phyloP scores from a whole-genome alignment of 139 green algal genomes.

The Chlamydomonas sp. region DNA sequence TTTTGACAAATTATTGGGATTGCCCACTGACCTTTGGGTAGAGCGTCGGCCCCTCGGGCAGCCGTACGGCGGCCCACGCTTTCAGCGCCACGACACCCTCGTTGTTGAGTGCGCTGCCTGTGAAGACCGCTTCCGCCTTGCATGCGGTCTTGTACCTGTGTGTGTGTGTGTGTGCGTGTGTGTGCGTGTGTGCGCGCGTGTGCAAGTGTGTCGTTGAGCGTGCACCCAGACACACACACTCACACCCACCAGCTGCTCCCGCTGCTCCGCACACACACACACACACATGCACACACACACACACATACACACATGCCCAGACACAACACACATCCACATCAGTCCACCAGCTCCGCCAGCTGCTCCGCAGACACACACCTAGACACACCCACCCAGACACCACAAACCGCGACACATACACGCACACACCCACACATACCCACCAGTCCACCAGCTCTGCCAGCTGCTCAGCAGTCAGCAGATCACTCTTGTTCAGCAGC shows the following conservation, averaged over 20 bases:
- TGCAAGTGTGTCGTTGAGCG: no score
- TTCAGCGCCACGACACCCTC: constrained; percentile 23
- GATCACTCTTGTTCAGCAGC: constrained; percentile 78
- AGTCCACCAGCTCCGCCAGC: constrained; percentile 23
- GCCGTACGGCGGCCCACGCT: constrained; percentile 56
- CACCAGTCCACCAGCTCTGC: constrained; percentile 46
- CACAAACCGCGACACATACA: no score
- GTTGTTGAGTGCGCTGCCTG: constrained; percentile 23
- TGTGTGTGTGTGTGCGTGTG: not conserved
- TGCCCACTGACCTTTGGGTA: constrained; percentile 85
- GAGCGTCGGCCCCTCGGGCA: constrained; percentile 73
- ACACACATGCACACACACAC: no score
- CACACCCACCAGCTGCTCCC: no score
- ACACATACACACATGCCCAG: no score
- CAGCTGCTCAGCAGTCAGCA: constrained; percentile 37
- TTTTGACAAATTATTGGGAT: no score
- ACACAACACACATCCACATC: constrained; percentile 1
- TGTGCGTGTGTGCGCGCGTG: no score
- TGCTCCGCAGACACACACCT: not conserved
- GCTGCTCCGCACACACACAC: no score
- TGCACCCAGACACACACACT: no score
- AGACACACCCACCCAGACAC: not conserved
- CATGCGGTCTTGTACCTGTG: constrained; percentile 15
- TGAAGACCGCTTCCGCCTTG: constrained; percentile 32
- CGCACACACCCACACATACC: not conserved